Base-by-base conservation (phyloP, 2,329 filamentous ascomycete species). In the Coniochaeta sp. region DNA sequence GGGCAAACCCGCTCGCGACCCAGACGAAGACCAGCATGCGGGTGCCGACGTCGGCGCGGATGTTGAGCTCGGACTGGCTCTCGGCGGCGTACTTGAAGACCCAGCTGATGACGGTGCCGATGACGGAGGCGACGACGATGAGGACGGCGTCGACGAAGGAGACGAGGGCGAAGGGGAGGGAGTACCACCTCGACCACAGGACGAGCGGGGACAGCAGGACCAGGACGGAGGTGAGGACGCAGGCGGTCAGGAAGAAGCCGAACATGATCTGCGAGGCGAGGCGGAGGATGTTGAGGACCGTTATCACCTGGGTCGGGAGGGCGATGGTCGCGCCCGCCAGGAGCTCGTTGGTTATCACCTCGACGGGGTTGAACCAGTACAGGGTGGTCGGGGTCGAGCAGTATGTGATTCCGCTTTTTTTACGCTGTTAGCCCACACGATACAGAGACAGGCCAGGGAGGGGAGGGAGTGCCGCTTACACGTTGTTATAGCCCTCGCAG, bases 311-410 rank as follows among this genome's bases (percentile, higher is more conserved):
- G 33, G 83, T 79, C 12, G 93, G 93, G 26, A 96, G 80, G 12
- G 89, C 89, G 71, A 97, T 92, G 38, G 87, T 89, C 24, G 92
- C 91, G 50, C 92, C 91, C 12, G 90, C 76, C 11, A 98, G 81
- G 31, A 98, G 80, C 75, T 96, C 89, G 66, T 84, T 84, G 64
- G 91, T 79, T 56, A 98, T 77, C 65, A 97, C 91, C 61, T 88
- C 78, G 47, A 96, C 88, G 0, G 93, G 93, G 72, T 97, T 91
- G 77, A 97, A 97, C 88, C 90, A 96, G 76, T 90, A 98, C 60
- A 93, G 79, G 8, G 80, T 78, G 67, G 84, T 68, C 0, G 91
- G 89, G 6, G 76, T 74, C 8, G 89, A 92, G 75, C 93, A 98
- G 64, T 77, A 76, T 0, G 90, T 93, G 63, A 95, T 86, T 40